Conservation (phyloP, 371 early-diverging fungal species). For the Phascolomyces articulosus region DNA sequence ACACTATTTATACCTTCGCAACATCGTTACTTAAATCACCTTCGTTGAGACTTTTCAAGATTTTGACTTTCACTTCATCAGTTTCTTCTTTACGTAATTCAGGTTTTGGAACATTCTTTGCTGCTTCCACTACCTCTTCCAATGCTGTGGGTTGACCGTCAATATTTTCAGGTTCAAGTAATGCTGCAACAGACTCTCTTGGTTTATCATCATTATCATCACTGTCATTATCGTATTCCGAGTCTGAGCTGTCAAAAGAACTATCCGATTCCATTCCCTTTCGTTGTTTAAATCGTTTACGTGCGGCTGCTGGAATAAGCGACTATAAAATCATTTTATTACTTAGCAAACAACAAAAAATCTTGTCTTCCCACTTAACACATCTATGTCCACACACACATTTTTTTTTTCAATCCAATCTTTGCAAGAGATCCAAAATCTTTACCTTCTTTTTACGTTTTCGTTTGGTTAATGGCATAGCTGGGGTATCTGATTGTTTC, state of each 20-base stretch:
- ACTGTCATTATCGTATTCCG: constrained; percentile 54
- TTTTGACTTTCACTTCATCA: constrained; percentile 42
- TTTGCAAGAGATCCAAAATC: too few species aligned
- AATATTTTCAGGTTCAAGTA: constrained; percentile 29
- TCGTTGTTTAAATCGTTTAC: constrained; percentile 47
- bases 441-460: constrained; percentile 56
- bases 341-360: too few species aligned
- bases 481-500: constrained; percentile 35
- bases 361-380: too few species aligned
- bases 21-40: constrained; percentile 46
- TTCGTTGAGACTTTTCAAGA: constrained; percentile 40
- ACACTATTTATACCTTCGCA: constrained; percentile 42
- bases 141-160: constrained; percentile 43
- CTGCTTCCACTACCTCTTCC: constrained; percentile 44
- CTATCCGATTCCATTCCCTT: constrained; percentile 59
- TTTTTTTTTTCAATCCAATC: too few species aligned
- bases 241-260: constrained; percentile 72
- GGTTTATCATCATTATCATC: constrained; percentile 34
- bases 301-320: constrained; percentile 44
- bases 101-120: constrained; percentile 31
- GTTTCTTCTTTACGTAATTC: constrained; percentile 38
- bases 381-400: too few species aligned
- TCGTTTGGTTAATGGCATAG: constrained; percentile 33
- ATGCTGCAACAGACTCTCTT: constrained; percentile 38
- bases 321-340: too few species aligned